A percentile compares a stretch with the other conserved stretches of the same genome.
These are phyloP conservation scores for Prinsepia uniflora DNA, from an alignment of 306 rosid genomes.

Conservation along the genomic window DNA sequence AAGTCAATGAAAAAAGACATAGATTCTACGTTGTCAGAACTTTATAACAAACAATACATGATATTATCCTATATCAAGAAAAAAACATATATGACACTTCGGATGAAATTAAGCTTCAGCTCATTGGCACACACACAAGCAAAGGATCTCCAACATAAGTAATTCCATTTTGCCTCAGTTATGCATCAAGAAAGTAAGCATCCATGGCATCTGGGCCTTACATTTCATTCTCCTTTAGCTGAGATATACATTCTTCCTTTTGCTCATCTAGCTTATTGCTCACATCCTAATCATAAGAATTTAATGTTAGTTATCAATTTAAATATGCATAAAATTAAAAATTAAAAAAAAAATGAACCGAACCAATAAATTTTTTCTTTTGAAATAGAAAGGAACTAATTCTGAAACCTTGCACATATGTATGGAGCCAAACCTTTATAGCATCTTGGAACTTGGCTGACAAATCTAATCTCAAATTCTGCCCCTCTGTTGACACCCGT, in stretches of 20 bases:
- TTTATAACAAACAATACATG: neutral
- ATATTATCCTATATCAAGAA: neutral
- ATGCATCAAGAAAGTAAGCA: slow-evolving; percentile 1
- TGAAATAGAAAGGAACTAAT: neutral
- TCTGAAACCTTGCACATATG: neutral
- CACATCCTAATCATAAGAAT: slow-evolving; percentile 62
- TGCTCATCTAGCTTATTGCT: slow-evolving; percentile 91
- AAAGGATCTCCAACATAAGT: slow-evolving; percentile 2
- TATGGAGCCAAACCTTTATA: slow-evolving; percentile 55
- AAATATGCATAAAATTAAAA: neutral
- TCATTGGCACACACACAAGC: neutral
- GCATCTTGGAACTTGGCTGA: slow-evolving; percentile 94
- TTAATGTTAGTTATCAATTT: neutral
- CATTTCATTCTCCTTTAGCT: slow-evolving; percentile 94
- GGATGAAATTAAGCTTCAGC: neutral
- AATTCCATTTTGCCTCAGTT: neutral
- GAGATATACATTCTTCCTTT: slow-evolving; percentile 81
- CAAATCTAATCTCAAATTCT: slow-evolving; percentile 77
- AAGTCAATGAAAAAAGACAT: neutral
- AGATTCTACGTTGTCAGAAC: neutral
- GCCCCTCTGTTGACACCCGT: slow-evolving; percentile 93
- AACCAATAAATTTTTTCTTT: neutral
- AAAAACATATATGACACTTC: neutral
- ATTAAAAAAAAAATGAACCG: neutral
- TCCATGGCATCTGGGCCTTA: slow-evolving; percentile 44